phyloP scores from a whole-genome alignment of 441 rosid genomes.

The Breynia disticha region DNA sequence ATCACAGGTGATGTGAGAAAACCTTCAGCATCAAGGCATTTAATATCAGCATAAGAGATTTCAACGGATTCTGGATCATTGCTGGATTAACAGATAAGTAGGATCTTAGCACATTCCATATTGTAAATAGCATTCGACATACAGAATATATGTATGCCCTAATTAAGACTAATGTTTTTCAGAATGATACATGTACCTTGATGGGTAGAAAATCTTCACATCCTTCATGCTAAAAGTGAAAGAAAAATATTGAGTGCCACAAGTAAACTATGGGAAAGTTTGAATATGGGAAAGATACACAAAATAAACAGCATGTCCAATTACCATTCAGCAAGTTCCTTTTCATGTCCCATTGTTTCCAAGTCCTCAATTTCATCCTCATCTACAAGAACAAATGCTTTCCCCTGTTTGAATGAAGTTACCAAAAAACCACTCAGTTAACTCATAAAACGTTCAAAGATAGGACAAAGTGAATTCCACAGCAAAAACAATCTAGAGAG shows the following conservation, averaged over 20 bases:
- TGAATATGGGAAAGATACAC: conserved; percentile 6
- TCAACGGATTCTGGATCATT: conserved; percentile 62
- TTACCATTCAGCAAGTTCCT: conserved; percentile 49
- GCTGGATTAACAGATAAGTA: conserved; percentile 31
- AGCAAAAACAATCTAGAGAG: neutral
- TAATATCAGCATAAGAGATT: conserved; percentile 47
- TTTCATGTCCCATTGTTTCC: conserved; percentile 23
- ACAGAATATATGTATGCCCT: too few species aligned
- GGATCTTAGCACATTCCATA: neutral
- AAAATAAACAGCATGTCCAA: conserved; percentile 7
- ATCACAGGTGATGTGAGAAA: conserved; percentile 70
- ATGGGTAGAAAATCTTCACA: conserved; percentile 59
- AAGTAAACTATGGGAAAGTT: conserved; percentile 6
- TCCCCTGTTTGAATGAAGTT: conserved; percentile 23
- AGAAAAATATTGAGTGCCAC: conserved; percentile 16
- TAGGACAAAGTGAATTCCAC: neutral
- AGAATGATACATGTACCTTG: conserved; percentile 41
- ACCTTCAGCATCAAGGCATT: conserved; percentile 56
- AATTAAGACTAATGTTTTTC: neutral
- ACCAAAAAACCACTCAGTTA: conserved; percentile 11
- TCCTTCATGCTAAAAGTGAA: conserved; percentile 43
- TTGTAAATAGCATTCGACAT: too few species aligned
- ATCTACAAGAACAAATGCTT: conserved; percentile 50
- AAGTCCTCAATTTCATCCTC: conserved; percentile 57
- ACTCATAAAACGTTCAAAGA: conserved; percentile 4